Evolutionary conservation across 345 rosid genomes (phyloP).

Genomic region (Murraya koenigii): DNA sequence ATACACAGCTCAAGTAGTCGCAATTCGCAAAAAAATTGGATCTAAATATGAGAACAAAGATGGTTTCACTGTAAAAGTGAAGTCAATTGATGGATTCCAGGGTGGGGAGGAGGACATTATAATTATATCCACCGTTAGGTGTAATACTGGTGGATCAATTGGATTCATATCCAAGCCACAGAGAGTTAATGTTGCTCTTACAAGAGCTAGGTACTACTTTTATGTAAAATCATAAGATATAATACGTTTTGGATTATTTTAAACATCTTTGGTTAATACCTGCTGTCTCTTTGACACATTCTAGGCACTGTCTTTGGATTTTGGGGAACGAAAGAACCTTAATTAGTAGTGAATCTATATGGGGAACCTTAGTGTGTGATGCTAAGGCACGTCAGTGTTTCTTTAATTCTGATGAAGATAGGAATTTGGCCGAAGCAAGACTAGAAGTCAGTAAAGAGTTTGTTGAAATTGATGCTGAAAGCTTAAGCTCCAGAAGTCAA

Average conservation of each 20-base stretch:
- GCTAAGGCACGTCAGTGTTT: constrained; percentile 23
- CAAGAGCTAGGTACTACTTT: constrained; percentile 30
- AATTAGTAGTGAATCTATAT: constrained; percentile 11
- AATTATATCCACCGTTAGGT: constrained; percentile 30
- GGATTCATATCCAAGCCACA: constrained; percentile 24
- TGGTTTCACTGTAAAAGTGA: constrained; percentile 29
- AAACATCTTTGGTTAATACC: neutral
- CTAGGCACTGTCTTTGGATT: constrained; percentile 34
- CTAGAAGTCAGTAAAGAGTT: neutral
- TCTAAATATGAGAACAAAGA: neutral
- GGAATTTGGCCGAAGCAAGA: neutral
- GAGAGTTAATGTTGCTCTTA: constrained; percentile 31
- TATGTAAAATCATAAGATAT: no score
- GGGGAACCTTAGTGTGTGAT: constrained; percentile 22
- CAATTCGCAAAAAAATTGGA: constrained; percentile 23
- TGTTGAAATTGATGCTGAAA: neutral
- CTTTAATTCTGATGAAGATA: constrained; percentile 17
- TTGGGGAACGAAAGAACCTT: constrained; percentile 25
- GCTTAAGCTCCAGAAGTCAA: constrained; percentile 18
- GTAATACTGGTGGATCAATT: constrained; percentile 18
- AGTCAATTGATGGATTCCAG: constrained; percentile 27
- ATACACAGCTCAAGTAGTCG: constrained; percentile 25
- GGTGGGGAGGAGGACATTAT: constrained; percentile 35
- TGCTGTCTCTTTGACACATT: neutral
- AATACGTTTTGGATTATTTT: neutral